Percentiles rank a stretch among this genome's conserved stretches.
Conservation (phyloP, 257 asterid genomes). For the Solanum tacnaense region DNA sequence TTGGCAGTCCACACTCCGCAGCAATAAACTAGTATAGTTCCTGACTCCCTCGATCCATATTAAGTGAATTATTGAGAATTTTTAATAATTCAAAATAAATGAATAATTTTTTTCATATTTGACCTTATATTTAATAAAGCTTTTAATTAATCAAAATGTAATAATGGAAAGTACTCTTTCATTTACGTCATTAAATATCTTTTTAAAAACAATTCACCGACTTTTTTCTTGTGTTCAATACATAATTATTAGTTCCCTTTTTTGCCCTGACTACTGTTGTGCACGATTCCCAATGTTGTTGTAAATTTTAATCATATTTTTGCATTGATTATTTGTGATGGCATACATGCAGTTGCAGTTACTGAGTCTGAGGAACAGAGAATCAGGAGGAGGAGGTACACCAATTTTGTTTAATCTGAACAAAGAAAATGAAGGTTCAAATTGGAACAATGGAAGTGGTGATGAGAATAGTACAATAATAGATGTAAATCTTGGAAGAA, state of each 20-base stretch:
- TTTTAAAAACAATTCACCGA: neutral
- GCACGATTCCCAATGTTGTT: neutral
- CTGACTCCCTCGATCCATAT: too few relatives aligned
- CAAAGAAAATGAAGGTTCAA: slow-evolving; percentile 57
- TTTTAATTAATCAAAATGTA: neutral
- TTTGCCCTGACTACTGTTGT: neutral
- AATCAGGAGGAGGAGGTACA: slow-evolving; percentile 17
- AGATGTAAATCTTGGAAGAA: slow-evolving; percentile 45
- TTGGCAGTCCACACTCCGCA: neutral
- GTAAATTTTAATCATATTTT: neutral
- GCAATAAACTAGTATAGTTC: neutral
- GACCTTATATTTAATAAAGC: neutral
- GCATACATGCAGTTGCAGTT: slow-evolving; percentile 38
- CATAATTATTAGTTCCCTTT: neutral
- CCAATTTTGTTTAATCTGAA: slow-evolving; percentile 29
- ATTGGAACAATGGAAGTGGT: slow-evolving; percentile 51
- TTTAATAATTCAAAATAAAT: too few relatives aligned
- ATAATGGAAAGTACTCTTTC: neutral
- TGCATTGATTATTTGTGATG: neutral
- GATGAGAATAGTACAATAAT: slow-evolving; percentile 33
- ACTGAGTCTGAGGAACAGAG: slow-evolving; percentile 34
- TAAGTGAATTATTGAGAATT: neutral
- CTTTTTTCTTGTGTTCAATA: neutral
- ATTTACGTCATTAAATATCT: neutral
- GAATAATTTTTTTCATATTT: neutral